These are phyloP conservation scores for Suillus lakei DNA, from an alignment of 768 basidiomycete genomes.

Conservation along the genomic window DNA sequence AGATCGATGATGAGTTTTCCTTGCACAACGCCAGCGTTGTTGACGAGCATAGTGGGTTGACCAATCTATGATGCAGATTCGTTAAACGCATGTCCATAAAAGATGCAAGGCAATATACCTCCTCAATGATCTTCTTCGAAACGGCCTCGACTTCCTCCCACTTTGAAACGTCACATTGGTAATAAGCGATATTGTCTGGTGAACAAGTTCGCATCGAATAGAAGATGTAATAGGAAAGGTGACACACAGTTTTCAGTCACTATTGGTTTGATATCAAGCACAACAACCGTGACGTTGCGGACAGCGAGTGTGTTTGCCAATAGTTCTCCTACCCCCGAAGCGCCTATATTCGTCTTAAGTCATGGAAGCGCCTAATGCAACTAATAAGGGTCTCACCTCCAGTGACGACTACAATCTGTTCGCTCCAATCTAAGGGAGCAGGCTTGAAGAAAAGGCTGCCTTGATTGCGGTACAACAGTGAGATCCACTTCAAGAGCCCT, in stretches of 20 bases:
- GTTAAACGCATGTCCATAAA: constrained; percentile 1
- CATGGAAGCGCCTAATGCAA: neutral
- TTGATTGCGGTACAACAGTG: constrained; percentile 77
- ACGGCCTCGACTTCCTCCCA: constrained; percentile 83
- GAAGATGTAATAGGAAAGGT: neutral
- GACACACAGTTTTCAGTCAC: constrained; percentile 74
- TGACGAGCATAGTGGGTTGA: constrained; percentile 87
- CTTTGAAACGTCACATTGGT: constrained; percentile 91
- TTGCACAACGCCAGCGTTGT: constrained; percentile 94
- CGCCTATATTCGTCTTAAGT: constrained; percentile 49
- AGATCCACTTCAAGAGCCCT: constrained; percentile 77
- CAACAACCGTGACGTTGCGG: constrained; percentile 81
- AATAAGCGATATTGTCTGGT: constrained; percentile 82
- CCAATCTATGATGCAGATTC: constrained; percentile 62
- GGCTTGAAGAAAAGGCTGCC: constrained; percentile 66
- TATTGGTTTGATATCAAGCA: constrained; percentile 83
- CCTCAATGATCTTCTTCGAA: constrained; percentile 73
- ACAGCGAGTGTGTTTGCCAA: constrained; percentile 87
- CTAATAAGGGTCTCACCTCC: constrained; percentile 64
- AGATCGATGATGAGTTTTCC: constrained; percentile 88
- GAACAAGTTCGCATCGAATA: constrained; percentile 1
- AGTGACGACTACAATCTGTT: constrained; percentile 90
- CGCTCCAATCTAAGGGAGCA: constrained; percentile 75
- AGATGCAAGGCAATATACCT: constrained; percentile 50
- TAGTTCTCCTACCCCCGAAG: constrained; percentile 88